Evolutionary conservation across 2,329 filamentous ascomycete species (phyloP).

Genomic region (Byssochlamys sp.): DNA sequence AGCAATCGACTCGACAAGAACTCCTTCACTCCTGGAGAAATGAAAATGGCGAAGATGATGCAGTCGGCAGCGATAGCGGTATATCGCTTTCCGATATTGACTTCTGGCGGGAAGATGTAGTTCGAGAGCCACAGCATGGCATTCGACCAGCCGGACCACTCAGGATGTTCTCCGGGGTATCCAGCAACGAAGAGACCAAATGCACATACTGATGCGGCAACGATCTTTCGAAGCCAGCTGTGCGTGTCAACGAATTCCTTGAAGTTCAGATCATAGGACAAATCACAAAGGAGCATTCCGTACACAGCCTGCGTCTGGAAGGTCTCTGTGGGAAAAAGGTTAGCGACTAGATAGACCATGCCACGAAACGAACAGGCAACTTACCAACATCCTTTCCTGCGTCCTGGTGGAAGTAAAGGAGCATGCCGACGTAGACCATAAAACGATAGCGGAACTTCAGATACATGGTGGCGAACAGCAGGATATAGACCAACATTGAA

Average conservation of each 20-base stretch:
- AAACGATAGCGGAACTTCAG: conserved; percentile 42
- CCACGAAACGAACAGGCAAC: conserved; percentile 7
- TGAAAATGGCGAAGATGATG: conserved; percentile 42
- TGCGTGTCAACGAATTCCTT: conserved; percentile 38
- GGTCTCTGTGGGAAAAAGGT: conserved; percentile 34
- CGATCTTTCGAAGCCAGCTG: conserved; percentile 29
- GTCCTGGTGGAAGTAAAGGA: conserved; percentile 43
- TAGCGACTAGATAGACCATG: background rate
- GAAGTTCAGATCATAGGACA: conserved; percentile 39
- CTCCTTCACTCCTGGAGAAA: conserved; percentile 41
- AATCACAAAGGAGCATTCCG: conserved; percentile 44
- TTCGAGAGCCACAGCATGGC: conserved; percentile 32
- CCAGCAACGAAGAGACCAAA: conserved; percentile 40
- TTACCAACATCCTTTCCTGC: conserved; percentile 38
- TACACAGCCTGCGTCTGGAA: conserved; percentile 45
- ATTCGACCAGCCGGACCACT: conserved; percentile 42
- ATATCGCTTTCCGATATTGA: conserved; percentile 38
- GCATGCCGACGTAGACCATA: conserved; percentile 37
- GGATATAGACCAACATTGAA: conserved; percentile 43
- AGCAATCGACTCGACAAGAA: conserved; percentile 43
- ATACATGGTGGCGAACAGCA: conserved; percentile 35
- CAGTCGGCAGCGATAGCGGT: conserved; percentile 42
- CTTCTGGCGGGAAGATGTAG: conserved; percentile 39
- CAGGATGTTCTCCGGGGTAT: conserved; percentile 43
- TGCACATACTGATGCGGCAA: conserved; percentile 31